Evolutionary conservation across 2,329 filamentous ascomycete species (phyloP).

Genomic region (Alternaria arborescens): DNA sequence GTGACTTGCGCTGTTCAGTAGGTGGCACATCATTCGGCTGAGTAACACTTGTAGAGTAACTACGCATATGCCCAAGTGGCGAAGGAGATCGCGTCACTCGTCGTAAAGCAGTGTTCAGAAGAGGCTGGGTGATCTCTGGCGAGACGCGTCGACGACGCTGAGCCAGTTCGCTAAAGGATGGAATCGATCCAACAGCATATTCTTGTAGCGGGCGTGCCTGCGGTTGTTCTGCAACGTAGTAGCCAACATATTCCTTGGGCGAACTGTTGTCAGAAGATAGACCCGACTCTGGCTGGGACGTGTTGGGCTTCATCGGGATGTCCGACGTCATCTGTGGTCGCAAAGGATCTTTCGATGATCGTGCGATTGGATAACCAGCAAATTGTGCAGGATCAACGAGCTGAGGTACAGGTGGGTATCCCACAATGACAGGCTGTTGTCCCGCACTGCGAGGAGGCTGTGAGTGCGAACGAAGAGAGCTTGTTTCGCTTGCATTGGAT

Average conservation of each 20-base stretch:
- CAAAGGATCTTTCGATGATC: constrained; percentile 43
- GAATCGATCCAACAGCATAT: constrained; percentile 47
- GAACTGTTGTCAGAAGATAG: constrained; percentile 44
- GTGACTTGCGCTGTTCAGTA: constrained; percentile 36
- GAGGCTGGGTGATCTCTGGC: constrained; percentile 52
- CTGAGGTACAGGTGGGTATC: constrained; percentile 50
- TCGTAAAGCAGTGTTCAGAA: constrained; percentile 48
- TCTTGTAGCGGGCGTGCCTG: constrained; percentile 51
- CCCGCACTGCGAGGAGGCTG: constrained; percentile 58
- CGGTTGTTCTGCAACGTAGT: constrained; percentile 58
- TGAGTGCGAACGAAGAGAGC: constrained; percentile 58
- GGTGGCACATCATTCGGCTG: constrained; percentile 17
- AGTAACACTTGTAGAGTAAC: constrained; percentile 47
- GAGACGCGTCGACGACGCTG: constrained; percentile 54
- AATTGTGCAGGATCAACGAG: constrained; percentile 42
- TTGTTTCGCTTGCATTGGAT: constrained; percentile 55
- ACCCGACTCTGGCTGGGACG: constrained; percentile 30
- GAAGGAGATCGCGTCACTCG: constrained; percentile 57
- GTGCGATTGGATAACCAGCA: constrained; percentile 46
- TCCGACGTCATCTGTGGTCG: constrained; percentile 30
- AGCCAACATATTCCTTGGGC: constrained; percentile 61
- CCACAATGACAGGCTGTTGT: constrained; percentile 51
- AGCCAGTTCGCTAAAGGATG: constrained; percentile 52
- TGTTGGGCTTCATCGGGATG: constrained; percentile 31
- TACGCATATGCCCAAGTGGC: constrained; percentile 55